Evolutionary conservation across 2,329 filamentous ascomycete genomes (phyloP).

Genomic region (Bipolaris oryzae): DNA sequence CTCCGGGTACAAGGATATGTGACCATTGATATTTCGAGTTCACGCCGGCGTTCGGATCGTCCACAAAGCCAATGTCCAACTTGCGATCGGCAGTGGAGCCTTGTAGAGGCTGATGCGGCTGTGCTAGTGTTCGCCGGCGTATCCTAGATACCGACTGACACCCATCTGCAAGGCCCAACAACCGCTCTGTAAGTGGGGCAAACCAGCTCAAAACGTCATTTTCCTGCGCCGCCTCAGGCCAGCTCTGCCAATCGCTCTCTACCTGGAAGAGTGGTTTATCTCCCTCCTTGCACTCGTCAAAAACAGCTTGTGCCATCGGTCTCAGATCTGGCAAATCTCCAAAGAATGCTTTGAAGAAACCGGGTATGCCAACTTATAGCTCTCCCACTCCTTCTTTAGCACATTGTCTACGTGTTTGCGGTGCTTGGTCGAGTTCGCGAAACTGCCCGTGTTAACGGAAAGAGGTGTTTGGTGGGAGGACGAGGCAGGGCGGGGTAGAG

Average conservation of each 20-base stretch:
- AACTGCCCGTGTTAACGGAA: conserved; percentile 26
- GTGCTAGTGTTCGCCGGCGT: conserved; percentile 11
- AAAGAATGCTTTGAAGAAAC: conserved; percentile 33
- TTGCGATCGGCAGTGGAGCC: conserved; percentile 31
- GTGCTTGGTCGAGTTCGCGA: conserved; percentile 26
- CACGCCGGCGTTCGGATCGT: conserved; percentile 23
- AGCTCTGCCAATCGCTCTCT: conserved; percentile 28
- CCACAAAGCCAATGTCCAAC: conserved; percentile 34
- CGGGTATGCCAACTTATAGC: conserved; percentile 26
- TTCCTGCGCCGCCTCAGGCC: conserved; percentile 28
- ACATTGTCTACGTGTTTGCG: conserved; percentile 26
- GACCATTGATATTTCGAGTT: conserved; percentile 10
- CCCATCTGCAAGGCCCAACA: conserved; percentile 24
- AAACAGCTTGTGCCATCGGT: conserved; percentile 20
- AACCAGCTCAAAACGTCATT: conserved; percentile 30
- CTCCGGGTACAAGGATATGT: too few relatives aligned
- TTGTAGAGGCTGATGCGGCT: conserved; percentile 27
- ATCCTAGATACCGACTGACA: conserved; percentile 11
- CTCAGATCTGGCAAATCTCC: conserved; percentile 19
- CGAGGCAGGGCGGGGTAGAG: conserved; percentile 33
- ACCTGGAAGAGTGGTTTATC: conserved; percentile 26
- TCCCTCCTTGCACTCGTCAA: conserved; percentile 28
- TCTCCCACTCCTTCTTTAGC: conserved; percentile 25
- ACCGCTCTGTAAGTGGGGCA: conserved; percentile 22
- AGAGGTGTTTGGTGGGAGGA: conserved; percentile 37